Percentiles rank a stretch among this genome's conserved stretches.
phyloP scores from a whole-genome alignment of 371 early-diverging fungal genomes.

The Neoconidiobolus thromboides region DNA sequence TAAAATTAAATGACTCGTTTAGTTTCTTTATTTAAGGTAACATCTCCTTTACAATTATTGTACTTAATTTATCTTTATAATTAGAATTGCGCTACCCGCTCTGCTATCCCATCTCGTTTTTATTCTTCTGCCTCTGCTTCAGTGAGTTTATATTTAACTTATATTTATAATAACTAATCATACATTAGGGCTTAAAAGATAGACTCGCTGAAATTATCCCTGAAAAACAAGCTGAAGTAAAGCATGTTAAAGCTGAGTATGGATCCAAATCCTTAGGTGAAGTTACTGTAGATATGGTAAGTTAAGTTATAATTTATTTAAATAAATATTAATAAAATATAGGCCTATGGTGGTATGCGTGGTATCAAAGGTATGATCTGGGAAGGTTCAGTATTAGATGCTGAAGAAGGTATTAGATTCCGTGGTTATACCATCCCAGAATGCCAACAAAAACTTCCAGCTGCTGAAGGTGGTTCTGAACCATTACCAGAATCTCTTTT shows the following conservation, averaged over 20 bases:
- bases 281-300: constrained; percentile 86
- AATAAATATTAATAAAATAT: background rate
- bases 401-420: constrained; percentile 98
- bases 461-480: constrained; percentile 74
- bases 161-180: too few species aligned
- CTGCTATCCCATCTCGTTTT: background rate
- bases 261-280: constrained; percentile 80
- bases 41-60: background rate
- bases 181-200: constrained; percentile 59
- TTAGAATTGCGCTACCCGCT: background rate
- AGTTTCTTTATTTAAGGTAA: background rate
- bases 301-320: background rate
- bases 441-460: constrained; percentile 80
- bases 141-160: background rate
- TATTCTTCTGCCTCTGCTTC: background rate
- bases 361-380: constrained; percentile 97
- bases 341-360: constrained; percentile 90
- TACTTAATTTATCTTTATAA: background rate
- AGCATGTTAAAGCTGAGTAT: constrained; percentile 75
- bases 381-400: constrained; percentile 94
- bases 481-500: constrained; percentile 95
- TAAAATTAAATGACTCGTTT: background rate
- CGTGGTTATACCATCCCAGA: constrained; percentile 92
- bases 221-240: constrained; percentile 82
- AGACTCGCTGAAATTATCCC: constrained; percentile 84